Percentiles rank a stretch among this genome's conserved stretches.
Evolutionary conservation across 768 basidiomycete species (phyloP).

Genomic region (Terana coerulea): DNA sequence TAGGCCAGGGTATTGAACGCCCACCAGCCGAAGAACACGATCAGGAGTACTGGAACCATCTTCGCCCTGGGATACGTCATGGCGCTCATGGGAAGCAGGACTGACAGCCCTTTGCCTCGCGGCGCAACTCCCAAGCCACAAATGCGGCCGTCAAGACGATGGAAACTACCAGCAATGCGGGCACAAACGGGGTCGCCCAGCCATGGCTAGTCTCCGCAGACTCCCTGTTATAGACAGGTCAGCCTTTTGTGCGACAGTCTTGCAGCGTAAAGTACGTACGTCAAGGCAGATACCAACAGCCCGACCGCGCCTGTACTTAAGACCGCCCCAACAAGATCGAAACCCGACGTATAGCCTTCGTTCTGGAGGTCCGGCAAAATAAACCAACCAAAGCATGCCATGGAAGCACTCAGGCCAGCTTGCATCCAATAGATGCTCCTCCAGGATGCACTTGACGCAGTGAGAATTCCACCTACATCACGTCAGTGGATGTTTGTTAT

Average conservation of each 20-base stretch:
- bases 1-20: constrained; percentile 31
- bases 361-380: constrained; percentile 18
- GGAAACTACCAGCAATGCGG: constrained; percentile 26
- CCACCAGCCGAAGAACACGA: constrained; percentile 33
- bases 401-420: constrained; percentile 26
- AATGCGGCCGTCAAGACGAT: constrained; percentile 25
- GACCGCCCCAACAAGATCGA: constrained; percentile 33
- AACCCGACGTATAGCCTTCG: constrained; percentile 27
- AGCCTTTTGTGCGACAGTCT: no score
- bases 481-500: neutral
- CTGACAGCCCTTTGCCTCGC: constrained; percentile 26
- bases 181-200: constrained; percentile 31
- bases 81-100: constrained; percentile 31
- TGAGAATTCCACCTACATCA: constrained; percentile 28
- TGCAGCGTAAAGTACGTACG: constrained; percentile 27
- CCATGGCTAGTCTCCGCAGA: constrained; percentile 28
- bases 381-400: constrained; percentile 24
- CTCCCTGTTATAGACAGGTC: constrained; percentile 5
- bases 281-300: constrained; percentile 32
- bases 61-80: constrained; percentile 29
- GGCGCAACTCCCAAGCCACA: constrained; percentile 27
- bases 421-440: constrained; percentile 32
- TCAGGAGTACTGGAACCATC: constrained; percentile 25
- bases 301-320: constrained; percentile 31
- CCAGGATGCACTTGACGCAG: constrained; percentile 29